Evolutionary conservation across 352 stramenopile species (phyloP).

Genomic region (Globisporangium recalcitrans): DNA sequence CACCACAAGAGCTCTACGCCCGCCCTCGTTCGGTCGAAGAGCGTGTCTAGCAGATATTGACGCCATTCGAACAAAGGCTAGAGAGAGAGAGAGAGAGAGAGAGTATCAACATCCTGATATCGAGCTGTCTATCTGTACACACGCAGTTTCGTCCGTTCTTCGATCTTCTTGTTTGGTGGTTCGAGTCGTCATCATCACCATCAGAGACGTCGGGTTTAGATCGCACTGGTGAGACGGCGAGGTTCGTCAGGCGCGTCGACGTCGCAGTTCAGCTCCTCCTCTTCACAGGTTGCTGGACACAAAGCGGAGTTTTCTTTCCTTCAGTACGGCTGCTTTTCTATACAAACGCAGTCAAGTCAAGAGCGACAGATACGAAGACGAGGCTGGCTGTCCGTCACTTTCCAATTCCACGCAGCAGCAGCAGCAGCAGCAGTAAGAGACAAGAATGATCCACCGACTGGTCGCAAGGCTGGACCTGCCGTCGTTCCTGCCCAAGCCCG

Average conservation of each 20-base stretch:
- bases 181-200: constrained; percentile 5
- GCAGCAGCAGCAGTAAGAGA: background rate
- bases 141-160: background rate
- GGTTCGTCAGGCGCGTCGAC: constrained; percentile 20
- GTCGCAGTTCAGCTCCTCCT: constrained; percentile 10
- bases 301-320: background rate
- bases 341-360: background rate
- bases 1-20: background rate
- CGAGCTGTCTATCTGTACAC: background rate
- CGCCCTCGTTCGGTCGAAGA: background rate
- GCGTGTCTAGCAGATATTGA: background rate
- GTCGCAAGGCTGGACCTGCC: constrained; percentile 39
- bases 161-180: constrained; percentile 1
- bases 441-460: constrained; percentile 28
- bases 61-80: background rate
- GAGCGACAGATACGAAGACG: background rate
- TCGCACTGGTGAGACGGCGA: constrained; percentile 5
- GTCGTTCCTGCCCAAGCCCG: constrained; percentile 59
- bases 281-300: background rate
- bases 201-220: constrained; percentile 1
- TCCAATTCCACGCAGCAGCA: constrained; percentile 1
- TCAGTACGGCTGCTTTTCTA: constrained; percentile 8
- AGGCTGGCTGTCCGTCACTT: constrained; percentile 6
- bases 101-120: background rate
- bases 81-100: no score